Base-by-base conservation (phyloP, 768 basidiomycete genomes). In the Termitomyces sp. region DNA sequence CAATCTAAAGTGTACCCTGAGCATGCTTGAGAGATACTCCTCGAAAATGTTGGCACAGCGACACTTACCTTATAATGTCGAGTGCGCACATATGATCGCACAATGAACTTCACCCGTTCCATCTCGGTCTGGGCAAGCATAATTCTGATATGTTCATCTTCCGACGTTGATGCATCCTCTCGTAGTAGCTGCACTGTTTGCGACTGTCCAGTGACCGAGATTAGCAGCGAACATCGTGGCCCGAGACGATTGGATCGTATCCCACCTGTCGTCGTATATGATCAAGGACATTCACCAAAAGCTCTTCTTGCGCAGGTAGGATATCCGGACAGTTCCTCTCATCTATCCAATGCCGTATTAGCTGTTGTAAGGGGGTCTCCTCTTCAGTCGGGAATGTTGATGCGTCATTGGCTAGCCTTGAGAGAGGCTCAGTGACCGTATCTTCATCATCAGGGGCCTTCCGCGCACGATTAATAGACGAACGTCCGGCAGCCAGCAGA, bases 51-150 rank as follows among this genome's bases (percentile, higher is more conserved):
- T 13, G 29, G 50, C 14, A 54, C 31, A 41, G 1, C 53, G 36
- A 65, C 39, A 41, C 75, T 44, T 60, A 90, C 94, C 82, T 98
- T 98, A 77, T 81, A 86, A 52, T 96, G 70, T 58, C 94, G 78
- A 29, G 90, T 92, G 24, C 95, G 82, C 5, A 96, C 81, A 69
- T 96, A 98, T 1, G 92, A 92, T 57, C 94, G 76, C 26, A 97
- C 84, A 55, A 96, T 83, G 67, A 94, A 98, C 71, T 94, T 95
- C 64, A 93, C 91, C 42, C 95, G 84, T 68, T 98, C 94, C 63
- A 96, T 84, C 71, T 98, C 94, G 0, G 92, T 95, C 72, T 95
- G 92, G 0, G 92, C 94, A 53, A 98, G 86, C 78, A 93, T 88
- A 34, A 96, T 90, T 62, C 92, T 79, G 59, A 94, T 90, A 65